A percentile compares a stretch with the other conserved stretches of the same genome.
phyloP scores from a whole-genome alignment of 2,329 filamentous ascomycete species.

The Alternaria conjuncta region DNA sequence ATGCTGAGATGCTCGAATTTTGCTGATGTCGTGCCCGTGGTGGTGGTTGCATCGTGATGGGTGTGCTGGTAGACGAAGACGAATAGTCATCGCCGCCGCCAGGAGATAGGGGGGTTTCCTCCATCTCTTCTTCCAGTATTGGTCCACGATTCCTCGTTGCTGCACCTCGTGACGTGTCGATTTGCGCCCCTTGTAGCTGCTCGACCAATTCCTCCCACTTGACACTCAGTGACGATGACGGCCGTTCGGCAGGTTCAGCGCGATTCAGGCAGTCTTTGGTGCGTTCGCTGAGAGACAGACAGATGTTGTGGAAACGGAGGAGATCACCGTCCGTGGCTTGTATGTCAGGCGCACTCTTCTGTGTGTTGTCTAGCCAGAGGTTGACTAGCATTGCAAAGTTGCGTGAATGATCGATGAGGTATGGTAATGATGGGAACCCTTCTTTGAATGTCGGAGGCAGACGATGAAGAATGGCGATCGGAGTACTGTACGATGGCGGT shows the following conservation, averaged over 20 bases:
- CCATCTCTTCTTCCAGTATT: slow-evolving; percentile 34
- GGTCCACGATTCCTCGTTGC: slow-evolving; percentile 39
- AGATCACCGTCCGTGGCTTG: slow-evolving; percentile 54
- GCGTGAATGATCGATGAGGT: slow-evolving; percentile 86
- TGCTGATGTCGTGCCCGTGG: slow-evolving; percentile 40
- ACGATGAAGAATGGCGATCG: slow-evolving; percentile 85
- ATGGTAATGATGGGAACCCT: slow-evolving; percentile 91
- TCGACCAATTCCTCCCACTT: slow-evolving; percentile 62
- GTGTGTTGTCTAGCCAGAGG: slow-evolving; percentile 71
- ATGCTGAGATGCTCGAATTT: slow-evolving; percentile 42
- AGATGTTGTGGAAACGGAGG: slow-evolving; percentile 57
- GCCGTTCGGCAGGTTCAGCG: slow-evolving; percentile 60
- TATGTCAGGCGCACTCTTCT: slow-evolving; percentile 47
- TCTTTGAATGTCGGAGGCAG: slow-evolving; percentile 82
- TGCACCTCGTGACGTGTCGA: slow-evolving; percentile 41
- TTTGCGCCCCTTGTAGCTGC: slow-evolving; percentile 48
- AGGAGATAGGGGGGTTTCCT: slow-evolving; percentile 33
- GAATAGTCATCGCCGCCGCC: slow-evolving; percentile 32
- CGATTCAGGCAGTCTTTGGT: slow-evolving; percentile 59
- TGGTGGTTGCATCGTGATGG: slow-evolving; percentile 42
- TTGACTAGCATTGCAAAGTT: slow-evolving; percentile 85
- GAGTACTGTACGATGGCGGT: slow-evolving; percentile 88
- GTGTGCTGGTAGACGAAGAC: slow-evolving; percentile 42
- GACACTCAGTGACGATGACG: slow-evolving; percentile 55
- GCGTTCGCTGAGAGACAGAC: slow-evolving; percentile 54